A percentile compares a stretch with the other conserved stretches of the same genome.
phyloP scores from a whole-genome alignment of 179 eudicot species.

The Silene vulgaris region DNA sequence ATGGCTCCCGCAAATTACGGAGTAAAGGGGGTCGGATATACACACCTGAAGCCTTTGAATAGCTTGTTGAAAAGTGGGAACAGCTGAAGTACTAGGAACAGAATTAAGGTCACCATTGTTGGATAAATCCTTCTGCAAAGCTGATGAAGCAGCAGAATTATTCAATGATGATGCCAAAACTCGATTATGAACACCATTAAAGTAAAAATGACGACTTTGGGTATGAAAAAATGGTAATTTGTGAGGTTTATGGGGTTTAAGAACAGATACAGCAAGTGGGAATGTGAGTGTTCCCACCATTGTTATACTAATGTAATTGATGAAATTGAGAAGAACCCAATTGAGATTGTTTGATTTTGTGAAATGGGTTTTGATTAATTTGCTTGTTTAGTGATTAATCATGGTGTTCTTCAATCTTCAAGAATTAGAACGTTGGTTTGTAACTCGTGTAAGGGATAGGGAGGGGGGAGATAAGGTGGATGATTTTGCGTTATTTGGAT shows the following conservation, averaged over 20 bases:
- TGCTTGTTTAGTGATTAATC: constrained; percentile 2
- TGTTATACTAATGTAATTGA: neutral
- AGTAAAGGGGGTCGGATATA: no score
- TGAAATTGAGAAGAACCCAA: constrained; percentile 12
- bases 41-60: constrained; percentile 89
- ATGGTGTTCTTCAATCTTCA: neutral
- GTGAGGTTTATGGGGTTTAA: constrained; percentile 60
- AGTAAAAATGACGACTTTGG: constrained; percentile 28
- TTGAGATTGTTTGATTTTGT: neutral
- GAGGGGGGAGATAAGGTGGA: no score
- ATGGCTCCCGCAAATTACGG: no score
- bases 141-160: constrained; percentile 20
- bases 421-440: no score
- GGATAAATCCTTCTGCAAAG: constrained; percentile 15
- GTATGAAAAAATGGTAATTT: constrained; percentile 30
- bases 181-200: constrained; percentile 27
- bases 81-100: constrained; percentile 24
- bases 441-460: no score
- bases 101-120: constrained; percentile 28
- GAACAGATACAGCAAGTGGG: constrained; percentile 56
- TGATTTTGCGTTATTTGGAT: no score
- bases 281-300: constrained; percentile 66
- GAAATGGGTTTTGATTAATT: constrained; percentile 10
- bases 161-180: constrained; percentile 24
- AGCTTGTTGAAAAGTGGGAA: constrained; percentile 91